Conservation (phyloP, 257 asterid species). For the Primulina eburnea region DNA sequence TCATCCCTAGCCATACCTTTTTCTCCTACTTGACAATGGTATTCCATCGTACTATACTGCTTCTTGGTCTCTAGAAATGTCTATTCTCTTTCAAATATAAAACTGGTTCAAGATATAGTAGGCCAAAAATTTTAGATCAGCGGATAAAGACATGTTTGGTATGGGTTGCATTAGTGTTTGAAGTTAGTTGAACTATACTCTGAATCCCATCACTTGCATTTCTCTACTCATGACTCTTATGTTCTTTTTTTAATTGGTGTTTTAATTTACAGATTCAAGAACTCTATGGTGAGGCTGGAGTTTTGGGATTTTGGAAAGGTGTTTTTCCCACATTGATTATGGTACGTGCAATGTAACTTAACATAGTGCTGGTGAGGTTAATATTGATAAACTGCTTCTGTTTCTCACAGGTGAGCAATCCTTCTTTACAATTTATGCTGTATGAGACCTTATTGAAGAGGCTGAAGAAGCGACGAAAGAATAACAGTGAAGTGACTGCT, state of each 20-base stretch:
- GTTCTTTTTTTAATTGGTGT: constrained; percentile 23
- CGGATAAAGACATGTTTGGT: background rate
- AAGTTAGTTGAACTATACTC: constrained; percentile 12
- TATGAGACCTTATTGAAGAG: constrained; percentile 90
- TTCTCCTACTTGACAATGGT: no score
- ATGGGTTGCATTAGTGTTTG: constrained; percentile 14
- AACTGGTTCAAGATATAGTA: background rate
- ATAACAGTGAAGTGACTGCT: constrained; percentile 60
- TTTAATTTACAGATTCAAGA: constrained; percentile 69
- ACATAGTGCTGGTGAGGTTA: constrained; percentile 25
- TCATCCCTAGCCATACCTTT: background rate
- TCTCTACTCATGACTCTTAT: constrained; percentile 13
- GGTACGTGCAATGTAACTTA: constrained; percentile 55
- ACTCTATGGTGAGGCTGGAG: constrained; percentile 82
- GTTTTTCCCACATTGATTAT: constrained; percentile 89
- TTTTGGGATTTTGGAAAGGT: constrained; percentile 93
- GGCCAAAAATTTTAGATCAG: background rate
- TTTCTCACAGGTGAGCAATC: constrained; percentile 83
- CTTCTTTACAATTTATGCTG: constrained; percentile 93
- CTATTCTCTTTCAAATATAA: background rate
- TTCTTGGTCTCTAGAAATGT: no score
- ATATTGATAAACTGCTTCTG: constrained; percentile 32
- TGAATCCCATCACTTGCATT: constrained; percentile 12
- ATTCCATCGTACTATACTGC: no score
- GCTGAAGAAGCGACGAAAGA: constrained; percentile 62